Evolutionary conservation across 257 asterid genomes (phyloP), one percentile per base, ranked within the genome.

Genomic region (Eustoma russellianum): DNA sequence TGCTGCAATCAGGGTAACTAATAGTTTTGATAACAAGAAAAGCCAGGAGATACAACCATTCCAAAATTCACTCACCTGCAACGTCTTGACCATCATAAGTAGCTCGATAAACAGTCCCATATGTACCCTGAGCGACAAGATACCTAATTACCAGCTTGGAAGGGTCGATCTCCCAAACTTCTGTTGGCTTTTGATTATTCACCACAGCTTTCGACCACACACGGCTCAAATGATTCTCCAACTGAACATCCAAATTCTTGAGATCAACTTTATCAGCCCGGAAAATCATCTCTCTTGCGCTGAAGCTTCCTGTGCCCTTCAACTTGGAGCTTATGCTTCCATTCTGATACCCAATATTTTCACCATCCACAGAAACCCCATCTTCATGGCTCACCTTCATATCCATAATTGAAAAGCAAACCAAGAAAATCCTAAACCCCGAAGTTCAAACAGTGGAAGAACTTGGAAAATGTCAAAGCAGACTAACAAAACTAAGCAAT

Each of bases 101-200:
- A 65, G 93, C 96, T 24, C 93, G 96, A 52, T 83, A 94, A 66
- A 87, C 93, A 11, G 94, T 87, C 44, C 90, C 96, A 48, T 81
- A 87, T 33, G 94, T 84, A 57, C 94, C 96, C 60, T 93, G 87
- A 34, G 96, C 96, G 43, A 87, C 77, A 12, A 79, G 83, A 13
- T 60, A 41, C 59, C 81, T 83, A 46, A 87, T 63, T 63, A 79
- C 57, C 52, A 83, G 60, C 70, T 87, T 84, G 2, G 89, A 63
- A 5, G 94, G 86, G 63, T 87, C 96, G 57, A 87, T 87, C 73
- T 87, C 96, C 96, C 96, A 87, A 7, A 65, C 84, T 56, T 74
- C 63, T 3, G 28, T 11, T 5, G 9, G 76, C 56, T 72, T 66
- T 66, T 61, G 54, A 13, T 1, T 15, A 13, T 24, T 64, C 60